Conservation (phyloP, 2,329 filamentous ascomycete genomes). For the Verticillium dahliae region DNA sequence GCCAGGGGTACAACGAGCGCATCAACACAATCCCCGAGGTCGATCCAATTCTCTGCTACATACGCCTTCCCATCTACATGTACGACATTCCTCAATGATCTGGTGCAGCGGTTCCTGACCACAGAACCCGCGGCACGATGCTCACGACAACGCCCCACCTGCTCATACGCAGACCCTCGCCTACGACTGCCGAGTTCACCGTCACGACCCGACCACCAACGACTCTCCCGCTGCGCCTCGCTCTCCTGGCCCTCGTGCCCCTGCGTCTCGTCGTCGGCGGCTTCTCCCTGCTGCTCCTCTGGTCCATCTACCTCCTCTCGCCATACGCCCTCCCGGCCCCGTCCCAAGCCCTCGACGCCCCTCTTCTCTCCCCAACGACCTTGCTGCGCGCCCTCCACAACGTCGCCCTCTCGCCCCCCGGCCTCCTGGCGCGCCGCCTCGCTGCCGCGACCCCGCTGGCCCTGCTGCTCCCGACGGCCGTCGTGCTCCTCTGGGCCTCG, state of each 20-base stretch:
- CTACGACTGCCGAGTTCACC: conserved; percentile 87
- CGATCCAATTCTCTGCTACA: not conserved
- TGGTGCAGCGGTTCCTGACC: not conserved
- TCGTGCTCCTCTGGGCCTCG: conserved; percentile 33
- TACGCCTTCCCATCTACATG: not conserved
- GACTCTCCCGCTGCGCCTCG: conserved; percentile 39
- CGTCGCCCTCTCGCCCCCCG: conserved; percentile 21
- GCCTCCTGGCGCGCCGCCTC: conserved; percentile 22
- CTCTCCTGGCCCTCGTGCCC: conserved; percentile 35
- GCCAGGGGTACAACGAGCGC: not conserved
- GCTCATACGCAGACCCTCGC: conserved; percentile 62
- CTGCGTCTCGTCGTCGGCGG: conserved; percentile 33
- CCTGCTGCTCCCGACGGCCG: conserved; percentile 29
- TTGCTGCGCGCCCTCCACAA: conserved; percentile 8
- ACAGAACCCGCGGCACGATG: conserved; percentile 37
- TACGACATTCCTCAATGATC: conserved; percentile 5
- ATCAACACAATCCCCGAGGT: not conserved
- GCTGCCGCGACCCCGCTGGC: conserved; percentile 29
- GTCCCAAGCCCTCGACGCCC: not conserved
- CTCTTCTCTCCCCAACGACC: conserved; percentile 4
- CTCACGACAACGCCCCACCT: conserved; percentile 55
- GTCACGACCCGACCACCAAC: conserved; percentile 69
- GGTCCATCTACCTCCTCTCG: conserved; percentile 37
- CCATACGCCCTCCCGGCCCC: conserved; percentile 16
- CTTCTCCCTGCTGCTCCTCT: conserved; percentile 33